A percentile compares a stretch with the other conserved stretches of the same genome.
phyloP scores from a whole-genome alignment of 345 rosid genomes.

The Heritiera fomes region DNA sequence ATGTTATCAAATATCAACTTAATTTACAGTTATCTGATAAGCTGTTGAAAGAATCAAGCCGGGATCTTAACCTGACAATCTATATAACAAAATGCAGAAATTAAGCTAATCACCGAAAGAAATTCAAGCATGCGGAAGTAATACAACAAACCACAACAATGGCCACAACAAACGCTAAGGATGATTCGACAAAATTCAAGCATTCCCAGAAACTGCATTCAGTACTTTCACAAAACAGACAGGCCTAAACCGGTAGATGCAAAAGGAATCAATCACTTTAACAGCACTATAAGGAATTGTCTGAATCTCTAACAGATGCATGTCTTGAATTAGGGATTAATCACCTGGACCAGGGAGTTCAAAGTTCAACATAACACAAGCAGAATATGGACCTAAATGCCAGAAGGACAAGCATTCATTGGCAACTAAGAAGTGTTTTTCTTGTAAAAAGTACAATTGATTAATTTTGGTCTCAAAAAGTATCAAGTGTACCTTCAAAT shows the following conservation, averaged over 20 bases:
- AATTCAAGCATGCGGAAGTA: too few species aligned
- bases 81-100: too few species aligned
- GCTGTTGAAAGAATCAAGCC: too few species aligned
- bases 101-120: too few species aligned
- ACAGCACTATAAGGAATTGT: neutral
- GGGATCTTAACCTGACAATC: too few species aligned
- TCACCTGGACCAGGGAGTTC: neutral
- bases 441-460: neutral
- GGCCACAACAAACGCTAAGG: neutral
- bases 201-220: neutral
- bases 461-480: neutral
- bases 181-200: too few species aligned
- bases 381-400: neutral
- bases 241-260: neutral
- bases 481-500: neutral
- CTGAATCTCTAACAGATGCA: neutral
- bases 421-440: neutral
- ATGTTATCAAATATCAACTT: neutral
- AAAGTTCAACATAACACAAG: neutral
- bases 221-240: neutral
- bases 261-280: neutral
- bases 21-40: neutral
- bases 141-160: neutral
- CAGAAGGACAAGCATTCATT: neutral
- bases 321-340: neutral